Conservation (phyloP, 2,329 filamentous ascomycete species). For the Aspergillus luchuensis region DNA sequence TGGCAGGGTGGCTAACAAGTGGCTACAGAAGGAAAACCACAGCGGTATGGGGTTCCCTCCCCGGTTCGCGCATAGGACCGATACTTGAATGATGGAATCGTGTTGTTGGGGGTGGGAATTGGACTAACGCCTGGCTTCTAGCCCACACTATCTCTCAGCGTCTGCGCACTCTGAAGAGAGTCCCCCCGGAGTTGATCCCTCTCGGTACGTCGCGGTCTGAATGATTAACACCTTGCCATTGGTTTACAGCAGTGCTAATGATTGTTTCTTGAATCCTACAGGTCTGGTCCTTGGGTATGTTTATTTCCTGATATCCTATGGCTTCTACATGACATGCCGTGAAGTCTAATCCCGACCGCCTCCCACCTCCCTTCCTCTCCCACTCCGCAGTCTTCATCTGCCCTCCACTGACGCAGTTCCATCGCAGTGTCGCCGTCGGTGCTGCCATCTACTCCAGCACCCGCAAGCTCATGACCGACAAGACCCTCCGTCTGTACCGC, state of each 20-base stretch:
- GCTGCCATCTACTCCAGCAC: slow-evolving; percentile 79
- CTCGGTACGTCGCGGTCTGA: slow-evolving; percentile 67
- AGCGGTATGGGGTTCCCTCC: slow-evolving; percentile 53
- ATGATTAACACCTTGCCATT: slow-evolving; percentile 5
- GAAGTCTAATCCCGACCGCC: slow-evolving; percentile 7
- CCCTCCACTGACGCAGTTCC: slow-evolving; percentile 23
- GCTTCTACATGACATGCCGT: slow-evolving; percentile 9
- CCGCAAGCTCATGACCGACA: slow-evolving; percentile 84
- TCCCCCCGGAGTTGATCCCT: slow-evolving; percentile 91
- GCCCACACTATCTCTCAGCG: slow-evolving; percentile 97
- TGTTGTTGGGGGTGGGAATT: slow-evolving; percentile 7
- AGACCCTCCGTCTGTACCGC: slow-evolving; percentile 84
- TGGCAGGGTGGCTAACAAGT: slow-evolving; percentile 43
- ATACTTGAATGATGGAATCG: slow-evolving; percentile 3
- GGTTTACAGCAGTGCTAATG: slow-evolving; percentile 6
- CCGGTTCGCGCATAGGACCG: slow-evolving; percentile 12
- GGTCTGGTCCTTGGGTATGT: slow-evolving; percentile 84
- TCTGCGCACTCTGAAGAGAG: slow-evolving; percentile 81
- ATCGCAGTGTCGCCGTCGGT: slow-evolving; percentile 63
- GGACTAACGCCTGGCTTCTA: slow-evolving; percentile 46
- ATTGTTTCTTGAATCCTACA: slow-evolving; percentile 45
- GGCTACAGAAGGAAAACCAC: slow-evolving; percentile 62
- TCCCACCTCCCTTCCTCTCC: slow-evolving; percentile 20
- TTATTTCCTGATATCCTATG: slow-evolving; percentile 12
- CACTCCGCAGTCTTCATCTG: slow-evolving; percentile 8